Conservation (phyloP, 2,329 filamentous ascomycete species). For the Penicillium sp. region DNA sequence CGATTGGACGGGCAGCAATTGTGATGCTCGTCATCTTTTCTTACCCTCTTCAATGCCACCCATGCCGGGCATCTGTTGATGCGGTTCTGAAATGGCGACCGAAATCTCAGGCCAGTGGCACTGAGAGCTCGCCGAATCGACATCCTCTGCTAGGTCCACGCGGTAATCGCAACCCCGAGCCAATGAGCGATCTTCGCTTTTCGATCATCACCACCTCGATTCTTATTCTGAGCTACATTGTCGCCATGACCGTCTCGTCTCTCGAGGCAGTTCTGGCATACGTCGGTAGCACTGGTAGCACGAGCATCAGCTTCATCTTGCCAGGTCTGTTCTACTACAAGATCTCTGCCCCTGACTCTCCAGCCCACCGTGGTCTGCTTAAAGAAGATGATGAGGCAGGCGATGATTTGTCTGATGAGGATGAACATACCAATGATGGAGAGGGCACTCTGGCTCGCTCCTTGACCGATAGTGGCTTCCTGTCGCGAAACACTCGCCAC, state of each 20-base stretch:
- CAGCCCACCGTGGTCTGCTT: slow-evolving; percentile 74
- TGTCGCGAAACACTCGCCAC: slow-evolving; percentile 56
- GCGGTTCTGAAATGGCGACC: slow-evolving; percentile 92
- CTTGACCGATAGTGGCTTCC: slow-evolving; percentile 53
- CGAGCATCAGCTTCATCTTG: slow-evolving; percentile 93
- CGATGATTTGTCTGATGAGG: slow-evolving; percentile 48
- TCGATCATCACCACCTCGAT: slow-evolving; percentile 82
- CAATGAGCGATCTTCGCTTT: slow-evolving; percentile 82
- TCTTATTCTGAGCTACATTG: slow-evolving; percentile 75
- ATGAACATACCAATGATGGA: slow-evolving; percentile 27
- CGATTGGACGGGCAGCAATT: slow-evolving; percentile 89
- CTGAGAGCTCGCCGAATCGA: slow-evolving; percentile 41
- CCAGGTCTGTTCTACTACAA: slow-evolving; percentile 98
- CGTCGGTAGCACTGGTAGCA: slow-evolving; percentile 89
- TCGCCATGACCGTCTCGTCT: slow-evolving; percentile 83
- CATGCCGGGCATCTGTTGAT: slow-evolving; percentile 89
- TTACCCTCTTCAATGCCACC: slow-evolving; percentile 90
- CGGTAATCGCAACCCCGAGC: slow-evolving; percentile 45
- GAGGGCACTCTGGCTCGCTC: slow-evolving; percentile 36
- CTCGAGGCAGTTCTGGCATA: slow-evolving; percentile 90
- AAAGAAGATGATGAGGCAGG: slow-evolving; percentile 80
- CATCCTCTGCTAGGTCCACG: slow-evolving; percentile 39
- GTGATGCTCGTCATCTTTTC: slow-evolving; percentile 95
- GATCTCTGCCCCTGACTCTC: slow-evolving; percentile 82
- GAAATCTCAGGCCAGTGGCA: slow-evolving; percentile 31